These are phyloP conservation scores for Rhizopogon salebrosus DNA, from an alignment of 768 basidiomycete genomes.

Conservation along the genomic window DNA sequence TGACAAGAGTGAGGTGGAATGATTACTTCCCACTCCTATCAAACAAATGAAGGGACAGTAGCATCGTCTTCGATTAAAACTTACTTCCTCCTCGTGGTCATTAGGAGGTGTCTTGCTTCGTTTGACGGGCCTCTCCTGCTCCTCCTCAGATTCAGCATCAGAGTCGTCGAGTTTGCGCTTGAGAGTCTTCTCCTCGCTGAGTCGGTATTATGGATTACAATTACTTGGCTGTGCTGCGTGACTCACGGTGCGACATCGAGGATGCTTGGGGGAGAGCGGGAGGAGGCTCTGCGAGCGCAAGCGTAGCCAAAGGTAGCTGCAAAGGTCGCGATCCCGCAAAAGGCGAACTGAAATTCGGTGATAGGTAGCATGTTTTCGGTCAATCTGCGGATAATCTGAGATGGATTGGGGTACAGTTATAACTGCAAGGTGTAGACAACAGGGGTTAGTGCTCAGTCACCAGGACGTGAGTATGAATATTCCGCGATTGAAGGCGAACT, in stretches of 20 bases:
- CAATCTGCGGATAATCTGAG: not conserved
- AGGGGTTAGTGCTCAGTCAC: not conserved
- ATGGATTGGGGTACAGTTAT: not conserved
- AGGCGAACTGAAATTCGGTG: slow-evolving; percentile 49
- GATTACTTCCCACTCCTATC: slow-evolving; percentile 29
- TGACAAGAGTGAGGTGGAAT: slow-evolving; percentile 26
- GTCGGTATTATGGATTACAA: slow-evolving; percentile 22
- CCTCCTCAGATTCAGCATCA: slow-evolving; percentile 25
- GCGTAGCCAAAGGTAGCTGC: slow-evolving; percentile 58
- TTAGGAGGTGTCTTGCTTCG: slow-evolving; percentile 39
- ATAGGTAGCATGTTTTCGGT: slow-evolving; percentile 42
- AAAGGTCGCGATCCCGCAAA: slow-evolving; percentile 54
- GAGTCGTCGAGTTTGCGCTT: slow-evolving; percentile 27
- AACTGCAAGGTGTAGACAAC: not conserved
- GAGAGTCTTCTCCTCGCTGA: slow-evolving; percentile 23
- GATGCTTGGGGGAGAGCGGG: slow-evolving; percentile 12
- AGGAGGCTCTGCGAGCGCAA: slow-evolving; percentile 37
- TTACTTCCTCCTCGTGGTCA: slow-evolving; percentile 26
- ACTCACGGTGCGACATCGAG: slow-evolving; percentile 25
- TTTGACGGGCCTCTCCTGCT: slow-evolving; percentile 22
- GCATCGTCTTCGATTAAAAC: slow-evolving; percentile 7
- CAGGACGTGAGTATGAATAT: not conserved
- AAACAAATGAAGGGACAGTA: slow-evolving; percentile 9
- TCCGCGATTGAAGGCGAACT: not conserved
- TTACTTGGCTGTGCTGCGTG: slow-evolving; percentile 23